Evolutionary conservation across 441 rosid genomes (phyloP), one percentile per base, ranked within the genome.

Genomic region (Codiaeum variegatum): DNA sequence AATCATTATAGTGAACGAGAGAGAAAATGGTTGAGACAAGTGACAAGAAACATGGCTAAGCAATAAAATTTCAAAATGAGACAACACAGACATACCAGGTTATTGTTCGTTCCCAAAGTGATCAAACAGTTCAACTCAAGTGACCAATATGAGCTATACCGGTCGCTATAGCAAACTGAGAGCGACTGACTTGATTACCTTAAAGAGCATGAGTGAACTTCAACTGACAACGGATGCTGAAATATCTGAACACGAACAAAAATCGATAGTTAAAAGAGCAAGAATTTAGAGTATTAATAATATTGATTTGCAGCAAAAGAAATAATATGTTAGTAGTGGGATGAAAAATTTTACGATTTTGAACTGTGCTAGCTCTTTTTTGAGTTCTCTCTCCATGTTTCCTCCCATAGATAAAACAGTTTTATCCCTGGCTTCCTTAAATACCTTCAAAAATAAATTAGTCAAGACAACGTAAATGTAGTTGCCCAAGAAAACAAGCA

Each of bases 291-390:
- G 52, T 29, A 66, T 47, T 36, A 46, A 38, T 19, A 16, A 64
- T 68, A 72, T 29, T 58, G 16, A 49, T 16, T 38, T 19, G 36
- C 32, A 56, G 24, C 16, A 69, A n/a, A 46, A 34, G 44, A 1
- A 42, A n/a, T 47, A 40, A 64, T 15, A 44, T n/a, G n/a, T 23
- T 34, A 31, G 44, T 54, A 3, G n/a, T n/a, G 60, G 60, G 69
- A 18, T 28, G 19, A 71, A 52, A 51, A 67, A 60, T 42, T 42
- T 77, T 81, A 85, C 96, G 76, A 44, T 83, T 73, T 79, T 76
- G 47, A 87, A 88, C 78, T 74, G 80, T 59, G 81, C 73, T 44
- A 83, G 71, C 77, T 88, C 95, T 54, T 77, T 69, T 73, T 58
- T 73, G 67, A 87, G 38, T 54, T 78, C 76, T 67, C 67, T 69